These are phyloP conservation scores for Golubevia pallescens DNA, from an alignment of 1,284 basidiomycete genomes.

Conservation along the genomic window DNA sequence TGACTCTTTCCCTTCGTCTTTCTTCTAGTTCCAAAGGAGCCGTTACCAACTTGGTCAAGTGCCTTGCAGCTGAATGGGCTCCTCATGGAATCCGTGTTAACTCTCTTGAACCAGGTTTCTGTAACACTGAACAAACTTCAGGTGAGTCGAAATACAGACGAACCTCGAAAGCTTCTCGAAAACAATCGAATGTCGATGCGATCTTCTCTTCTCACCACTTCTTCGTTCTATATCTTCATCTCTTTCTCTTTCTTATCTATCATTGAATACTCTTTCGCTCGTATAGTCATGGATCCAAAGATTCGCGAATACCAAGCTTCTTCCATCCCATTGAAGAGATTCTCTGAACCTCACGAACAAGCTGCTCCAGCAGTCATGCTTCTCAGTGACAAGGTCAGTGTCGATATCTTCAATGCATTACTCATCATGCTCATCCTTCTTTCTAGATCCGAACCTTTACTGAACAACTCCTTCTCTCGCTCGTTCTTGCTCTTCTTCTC, in stretches of 20 bases:
- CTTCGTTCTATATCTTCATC: too few relatives aligned
- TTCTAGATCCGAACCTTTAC: neutral
- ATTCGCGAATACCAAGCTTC: conserved; percentile 61
- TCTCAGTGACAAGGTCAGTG: conserved; percentile 54
- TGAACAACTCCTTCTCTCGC: neutral
- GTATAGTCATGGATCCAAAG: conserved; percentile 49
- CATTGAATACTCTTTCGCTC: too few relatives aligned
- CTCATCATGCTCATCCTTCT: too few relatives aligned
- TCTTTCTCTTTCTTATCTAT: too few relatives aligned
- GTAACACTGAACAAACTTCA: conserved; percentile 64
- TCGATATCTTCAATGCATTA: too few relatives aligned
- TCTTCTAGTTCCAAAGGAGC: conserved; percentile 20
- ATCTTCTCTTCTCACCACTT: too few relatives aligned
- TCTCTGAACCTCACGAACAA: conserved; percentile 63
- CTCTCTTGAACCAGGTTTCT: conserved; percentile 45
- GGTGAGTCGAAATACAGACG: neutral
- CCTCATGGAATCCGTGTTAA: conserved; percentile 61
- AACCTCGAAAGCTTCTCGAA: too few relatives aligned
- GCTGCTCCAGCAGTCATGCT: conserved; percentile 54
- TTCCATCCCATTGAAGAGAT: conserved; percentile 56
- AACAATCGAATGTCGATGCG: too few relatives aligned
- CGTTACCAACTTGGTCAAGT: conserved; percentile 64
- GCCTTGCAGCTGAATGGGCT: conserved; percentile 63
- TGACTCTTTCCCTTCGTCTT: neutral
- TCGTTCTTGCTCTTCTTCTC: neutral